Evolutionary conservation across 257 asterid genomes (phyloP).

Genomic region (Solanum lignicaule): DNA sequence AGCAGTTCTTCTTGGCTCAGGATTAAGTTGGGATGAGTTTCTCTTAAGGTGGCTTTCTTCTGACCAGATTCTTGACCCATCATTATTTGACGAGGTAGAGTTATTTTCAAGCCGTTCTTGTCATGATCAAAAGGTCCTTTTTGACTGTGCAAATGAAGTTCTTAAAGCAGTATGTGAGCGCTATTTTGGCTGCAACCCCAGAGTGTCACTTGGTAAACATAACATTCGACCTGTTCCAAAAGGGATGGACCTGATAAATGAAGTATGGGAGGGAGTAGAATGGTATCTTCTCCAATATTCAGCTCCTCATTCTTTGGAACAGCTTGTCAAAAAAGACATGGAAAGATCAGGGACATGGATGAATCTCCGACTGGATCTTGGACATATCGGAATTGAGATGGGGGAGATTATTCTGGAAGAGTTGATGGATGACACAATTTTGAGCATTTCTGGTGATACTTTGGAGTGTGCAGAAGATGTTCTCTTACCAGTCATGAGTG

Average conservation of each 20-base stretch:
- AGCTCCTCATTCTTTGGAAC: constrained; percentile 47
- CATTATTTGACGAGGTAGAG: constrained; percentile 84
- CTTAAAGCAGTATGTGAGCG: constrained; percentile 49
- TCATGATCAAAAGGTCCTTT: constrained; percentile 72
- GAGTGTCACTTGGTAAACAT: constrained; percentile 20
- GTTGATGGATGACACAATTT: constrained; percentile 46
- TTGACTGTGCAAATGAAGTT: constrained; percentile 69
- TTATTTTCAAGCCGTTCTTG: constrained; percentile 63
- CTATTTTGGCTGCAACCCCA: constrained; percentile 42
- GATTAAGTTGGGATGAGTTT: constrained; percentile 86
- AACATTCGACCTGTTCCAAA: constrained; percentile 37
- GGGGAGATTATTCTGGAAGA: constrained; percentile 51
- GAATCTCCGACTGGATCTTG: constrained; percentile 37
- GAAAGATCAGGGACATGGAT: constrained; percentile 49
- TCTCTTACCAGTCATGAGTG: constrained; percentile 8
- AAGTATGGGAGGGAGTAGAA: constrained; percentile 73
- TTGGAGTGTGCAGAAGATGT: constrained; percentile 2
- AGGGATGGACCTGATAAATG: constrained; percentile 73
- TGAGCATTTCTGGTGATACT: constrained; percentile 21
- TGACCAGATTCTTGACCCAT: constrained; percentile 55
- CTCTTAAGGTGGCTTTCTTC: constrained; percentile 63
- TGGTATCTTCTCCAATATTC: constrained; percentile 31
- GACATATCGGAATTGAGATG: constrained; percentile 44
- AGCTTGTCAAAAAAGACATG: constrained; percentile 52
- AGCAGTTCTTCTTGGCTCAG: constrained; percentile 95